Evolutionary conservation across 2,329 filamentous ascomycete species (phyloP).

Genomic region (Arthrinium phaeospermum): DNA sequence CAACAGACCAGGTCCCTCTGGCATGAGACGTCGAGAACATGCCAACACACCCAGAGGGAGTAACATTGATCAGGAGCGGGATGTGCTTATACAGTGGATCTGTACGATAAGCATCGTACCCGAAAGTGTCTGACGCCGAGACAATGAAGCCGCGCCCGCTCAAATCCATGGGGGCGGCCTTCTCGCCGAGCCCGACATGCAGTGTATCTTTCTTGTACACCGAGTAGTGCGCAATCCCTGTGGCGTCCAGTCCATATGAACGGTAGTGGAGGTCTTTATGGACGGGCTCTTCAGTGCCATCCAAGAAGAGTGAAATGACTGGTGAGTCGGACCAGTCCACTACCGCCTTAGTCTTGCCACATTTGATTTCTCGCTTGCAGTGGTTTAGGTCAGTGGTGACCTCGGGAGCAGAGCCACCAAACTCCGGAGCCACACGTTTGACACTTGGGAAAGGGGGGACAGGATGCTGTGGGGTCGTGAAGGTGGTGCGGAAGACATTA

Average conservation of each 20-base stretch:
- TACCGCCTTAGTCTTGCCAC: slow-evolving; percentile 56
- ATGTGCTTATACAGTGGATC: slow-evolving; percentile 81
- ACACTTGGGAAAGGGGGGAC: slow-evolving; percentile 70
- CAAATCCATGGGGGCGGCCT: slow-evolving; percentile 75
- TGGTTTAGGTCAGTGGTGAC: slow-evolving; percentile 38
- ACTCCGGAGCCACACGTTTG: slow-evolving; percentile 46
- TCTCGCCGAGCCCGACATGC: slow-evolving; percentile 73
- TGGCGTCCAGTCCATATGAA: slow-evolving; percentile 67
- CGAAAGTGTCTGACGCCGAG: slow-evolving; percentile 74
- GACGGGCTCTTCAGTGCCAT: slow-evolving; percentile 56
- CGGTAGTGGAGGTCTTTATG: slow-evolving; percentile 68
- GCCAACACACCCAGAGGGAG: slow-evolving; percentile 66
- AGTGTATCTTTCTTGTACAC: slow-evolving; percentile 66
- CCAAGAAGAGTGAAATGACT: slow-evolving; percentile 60
- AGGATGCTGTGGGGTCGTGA: slow-evolving; percentile 65
- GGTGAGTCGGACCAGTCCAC: slow-evolving; percentile 66
- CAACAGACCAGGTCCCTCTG: slow-evolving; percentile 68
- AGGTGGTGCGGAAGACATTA: slow-evolving; percentile 72
- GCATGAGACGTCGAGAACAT: slow-evolving; percentile 72
- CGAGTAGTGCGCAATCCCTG: slow-evolving; percentile 69
- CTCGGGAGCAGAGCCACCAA: slow-evolving; percentile 39
- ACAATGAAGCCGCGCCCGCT: slow-evolving; percentile 69
- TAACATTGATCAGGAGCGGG: slow-evolving; percentile 72
- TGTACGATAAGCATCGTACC: slow-evolving; percentile 73
- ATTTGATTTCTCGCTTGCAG: slow-evolving; percentile 48